Percentiles rank a stretch among this genome's conserved stretches.
Conservation (phyloP, 805 yeast species). For the Candida yuanshanica region DNA sequence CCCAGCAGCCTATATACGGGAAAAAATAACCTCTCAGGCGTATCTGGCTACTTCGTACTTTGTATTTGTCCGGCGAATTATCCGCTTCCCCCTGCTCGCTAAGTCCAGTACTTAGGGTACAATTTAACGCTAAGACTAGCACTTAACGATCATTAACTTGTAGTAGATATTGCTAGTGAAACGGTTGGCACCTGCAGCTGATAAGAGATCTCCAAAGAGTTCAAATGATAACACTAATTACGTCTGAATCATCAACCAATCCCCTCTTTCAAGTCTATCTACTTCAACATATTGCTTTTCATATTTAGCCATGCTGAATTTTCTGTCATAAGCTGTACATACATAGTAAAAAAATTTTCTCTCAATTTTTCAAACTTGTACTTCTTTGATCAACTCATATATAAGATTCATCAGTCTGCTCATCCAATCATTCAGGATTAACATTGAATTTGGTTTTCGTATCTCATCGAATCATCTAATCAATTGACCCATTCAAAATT, state of each 20-base stretch:
- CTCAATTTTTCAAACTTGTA: no score
- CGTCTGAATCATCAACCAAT: background rate
- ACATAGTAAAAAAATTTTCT: background rate
- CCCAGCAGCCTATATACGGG: background rate
- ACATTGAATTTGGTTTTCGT: no score
- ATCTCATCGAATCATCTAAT: no score
- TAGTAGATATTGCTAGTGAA: background rate
- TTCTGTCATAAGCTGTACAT: background rate
- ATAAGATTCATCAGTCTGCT: no score
- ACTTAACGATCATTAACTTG: slow-evolving; percentile 1
- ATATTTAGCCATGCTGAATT: background rate
- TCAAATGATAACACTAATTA: background rate
- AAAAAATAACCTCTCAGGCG: no score
- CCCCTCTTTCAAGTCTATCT: background rate
- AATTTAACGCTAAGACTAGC: slow-evolving; percentile 8
- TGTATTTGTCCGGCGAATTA: background rate
- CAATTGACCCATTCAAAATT: no score
- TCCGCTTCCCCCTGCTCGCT: slow-evolving; percentile 15
- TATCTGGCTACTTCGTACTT: background rate
- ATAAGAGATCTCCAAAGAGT: background rate
- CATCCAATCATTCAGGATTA: no score
- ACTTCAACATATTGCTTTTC: background rate
- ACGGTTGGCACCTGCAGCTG: background rate
- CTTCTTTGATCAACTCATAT: no score
- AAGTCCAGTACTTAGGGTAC: slow-evolving; percentile 14